A percentile compares a stretch with the other conserved stretches of the same genome.
These are phyloP conservation scores for Starmera caribaea DNA, from an alignment of 805 yeast species.

Conservation along the genomic window DNA sequence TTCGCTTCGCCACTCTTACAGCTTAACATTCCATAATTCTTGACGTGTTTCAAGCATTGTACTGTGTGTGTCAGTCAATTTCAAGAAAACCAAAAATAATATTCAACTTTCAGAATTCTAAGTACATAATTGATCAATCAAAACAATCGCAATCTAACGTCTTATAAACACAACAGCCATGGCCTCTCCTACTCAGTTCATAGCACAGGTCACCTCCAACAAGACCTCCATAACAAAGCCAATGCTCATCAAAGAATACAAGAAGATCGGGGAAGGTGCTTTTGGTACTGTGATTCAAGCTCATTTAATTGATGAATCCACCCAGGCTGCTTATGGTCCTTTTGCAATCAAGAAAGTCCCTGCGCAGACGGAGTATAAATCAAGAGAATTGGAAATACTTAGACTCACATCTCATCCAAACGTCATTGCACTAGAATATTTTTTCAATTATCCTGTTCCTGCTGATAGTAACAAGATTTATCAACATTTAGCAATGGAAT, in stretches of 20 bases:
- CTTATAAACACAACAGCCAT: no score
- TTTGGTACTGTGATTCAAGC: constrained; percentile 83
- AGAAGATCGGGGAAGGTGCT: constrained; percentile 78
- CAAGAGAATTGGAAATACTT: constrained; percentile 70
- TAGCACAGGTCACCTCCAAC: constrained; percentile 45
- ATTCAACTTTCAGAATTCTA: no score
- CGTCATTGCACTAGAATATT: constrained; percentile 58
- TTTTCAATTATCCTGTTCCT: constrained; percentile 57
- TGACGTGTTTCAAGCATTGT: no score
- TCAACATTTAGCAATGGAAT: constrained; percentile 82
- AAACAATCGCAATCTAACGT: no score
- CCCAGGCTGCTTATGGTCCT: constrained; percentile 54
- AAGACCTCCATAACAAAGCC: constrained; percentile 40
- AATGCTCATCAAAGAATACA: constrained; percentile 64
- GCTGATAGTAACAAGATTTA: constrained; percentile 51
- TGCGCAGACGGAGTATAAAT: constrained; percentile 79
- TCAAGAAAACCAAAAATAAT: no score
- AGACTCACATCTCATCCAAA: constrained; percentile 75
- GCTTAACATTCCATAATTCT: no score
- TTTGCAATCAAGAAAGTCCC: constrained; percentile 80
- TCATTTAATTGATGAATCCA: constrained; percentile 31
- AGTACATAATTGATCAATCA: no score
- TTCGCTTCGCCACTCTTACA: no score
- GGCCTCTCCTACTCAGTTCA: no score
- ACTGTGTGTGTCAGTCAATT: no score